phyloP scores from a whole-genome alignment of 73 alveolate genomes.

The Paramecium pentaurelia region DNA sequence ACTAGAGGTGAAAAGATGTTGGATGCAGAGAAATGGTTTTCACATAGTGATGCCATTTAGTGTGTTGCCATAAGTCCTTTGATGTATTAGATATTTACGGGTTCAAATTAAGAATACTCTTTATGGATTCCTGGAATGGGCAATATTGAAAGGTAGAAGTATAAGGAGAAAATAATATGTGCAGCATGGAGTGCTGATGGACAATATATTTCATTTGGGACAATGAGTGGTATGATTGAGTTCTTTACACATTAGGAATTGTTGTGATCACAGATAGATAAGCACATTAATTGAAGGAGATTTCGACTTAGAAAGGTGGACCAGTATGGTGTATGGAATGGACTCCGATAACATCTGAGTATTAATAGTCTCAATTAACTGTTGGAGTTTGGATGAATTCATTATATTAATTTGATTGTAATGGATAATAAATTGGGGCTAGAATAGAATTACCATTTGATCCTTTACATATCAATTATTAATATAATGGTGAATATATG shows the following conservation, averaged over 20 bases:
- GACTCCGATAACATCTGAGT: slow-evolving; percentile 55
- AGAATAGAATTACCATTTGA: slow-evolving; percentile 23
- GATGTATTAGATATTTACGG: slow-evolving; percentile 46
- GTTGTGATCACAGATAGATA: slow-evolving; percentile 46
- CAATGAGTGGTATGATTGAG: slow-evolving; percentile 5
- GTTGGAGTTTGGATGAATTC: slow-evolving; percentile 56
- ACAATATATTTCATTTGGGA: slow-evolving; percentile 36
- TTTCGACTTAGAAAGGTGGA: not conserved
- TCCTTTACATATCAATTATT: slow-evolving; percentile 52
- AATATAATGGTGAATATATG: slow-evolving; percentile 42
- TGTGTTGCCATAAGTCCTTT: slow-evolving; percentile 49
- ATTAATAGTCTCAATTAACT: not conserved
- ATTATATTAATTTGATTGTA: slow-evolving; percentile 1
- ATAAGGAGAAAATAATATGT: slow-evolving; percentile 44
- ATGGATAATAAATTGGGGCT: slow-evolving; percentile 47
- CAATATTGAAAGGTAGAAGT: slow-evolving; percentile 46
- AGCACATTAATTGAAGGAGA: slow-evolving; percentile 33
- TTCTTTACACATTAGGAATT: not conserved
- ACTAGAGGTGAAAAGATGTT: not conserved
- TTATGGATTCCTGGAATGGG: slow-evolving; percentile 50
- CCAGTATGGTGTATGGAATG: slow-evolving; percentile 65
- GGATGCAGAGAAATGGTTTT: slow-evolving; percentile 45
- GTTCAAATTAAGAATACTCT: slow-evolving; percentile 26
- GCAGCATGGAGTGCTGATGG: slow-evolving; percentile 66
- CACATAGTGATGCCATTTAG: slow-evolving; percentile 30